phyloP scores from a whole-genome alignment of 805 yeast species.

The Kodamaea kaohsiungensis region DNA sequence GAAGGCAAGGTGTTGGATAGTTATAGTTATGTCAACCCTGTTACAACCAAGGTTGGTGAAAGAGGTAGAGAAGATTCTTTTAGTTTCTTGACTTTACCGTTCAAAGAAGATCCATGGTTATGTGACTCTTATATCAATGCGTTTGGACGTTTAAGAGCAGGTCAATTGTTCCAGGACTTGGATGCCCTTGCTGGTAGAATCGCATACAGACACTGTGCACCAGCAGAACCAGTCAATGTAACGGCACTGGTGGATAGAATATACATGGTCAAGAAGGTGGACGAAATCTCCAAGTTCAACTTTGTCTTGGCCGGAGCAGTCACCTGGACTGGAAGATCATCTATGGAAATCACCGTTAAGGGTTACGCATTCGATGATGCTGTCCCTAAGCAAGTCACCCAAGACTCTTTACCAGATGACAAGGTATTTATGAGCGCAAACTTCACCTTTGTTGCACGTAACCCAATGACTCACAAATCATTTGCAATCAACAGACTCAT shows the following conservation, averaged over 20 bases:
- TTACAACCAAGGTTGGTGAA: conserved; percentile 67
- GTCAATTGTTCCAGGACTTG: conserved; percentile 90
- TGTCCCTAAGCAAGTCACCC: conserved; percentile 54
- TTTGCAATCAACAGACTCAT: conserved; percentile 81
- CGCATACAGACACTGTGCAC: conserved; percentile 90
- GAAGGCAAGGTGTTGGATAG: conserved; percentile 76
- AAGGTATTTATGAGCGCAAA: conserved; percentile 84
- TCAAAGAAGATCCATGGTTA: conserved; percentile 78
- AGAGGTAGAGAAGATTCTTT: conserved; percentile 79
- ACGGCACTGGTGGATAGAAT: conserved; percentile 94
- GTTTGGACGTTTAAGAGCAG: conserved; percentile 87
- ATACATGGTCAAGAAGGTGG: conserved; percentile 81
- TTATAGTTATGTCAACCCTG: conserved; percentile 69
- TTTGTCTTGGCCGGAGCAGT: conserved; percentile 88
- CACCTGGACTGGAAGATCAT: conserved; percentile 91
- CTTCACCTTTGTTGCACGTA: conserved; percentile 94
- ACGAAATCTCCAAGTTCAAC: conserved; percentile 71
- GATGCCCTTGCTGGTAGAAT: conserved; percentile 94
- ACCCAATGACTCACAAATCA: conserved; percentile 88
- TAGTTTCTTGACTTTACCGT: conserved; percentile 69
- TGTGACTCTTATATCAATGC: conserved; percentile 89
- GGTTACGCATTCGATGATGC: conserved; percentile 74
- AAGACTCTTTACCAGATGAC: conserved; percentile 58
- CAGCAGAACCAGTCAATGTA: conserved; percentile 93
- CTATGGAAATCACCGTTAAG: conserved; percentile 91